A percentile compares a stretch with the other conserved stretches of the same genome.
These are phyloP conservation scores for Saccharomyces uvarum DNA, from an alignment of 1,139 yeast species.

Conservation along the genomic window DNA sequence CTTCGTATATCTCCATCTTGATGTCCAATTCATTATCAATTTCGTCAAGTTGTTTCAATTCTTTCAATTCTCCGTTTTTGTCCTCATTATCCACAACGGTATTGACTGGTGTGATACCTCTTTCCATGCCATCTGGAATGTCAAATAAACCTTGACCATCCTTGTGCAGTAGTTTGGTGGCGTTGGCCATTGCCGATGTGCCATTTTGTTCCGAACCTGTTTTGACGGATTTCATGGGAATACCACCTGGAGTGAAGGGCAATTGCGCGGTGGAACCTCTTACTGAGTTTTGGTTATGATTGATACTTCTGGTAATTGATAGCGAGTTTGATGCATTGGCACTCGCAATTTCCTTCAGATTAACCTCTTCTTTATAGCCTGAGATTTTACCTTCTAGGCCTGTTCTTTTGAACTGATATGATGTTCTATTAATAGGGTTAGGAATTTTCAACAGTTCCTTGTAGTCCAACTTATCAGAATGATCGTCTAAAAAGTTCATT, in stretches of 20 bases:
- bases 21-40: constrained; percentile 27
- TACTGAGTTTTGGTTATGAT: constrained; percentile 53
- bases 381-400: constrained; percentile 70
- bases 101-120: constrained; percentile 50
- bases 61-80: constrained; percentile 16
- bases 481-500: constrained; percentile 17
- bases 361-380: constrained; percentile 54
- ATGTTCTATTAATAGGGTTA: constrained; percentile 45
- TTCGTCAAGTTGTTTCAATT: constrained; percentile 21
- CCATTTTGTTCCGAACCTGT: constrained; percentile 6
- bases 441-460: constrained; percentile 44
- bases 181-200: constrained; percentile 16
- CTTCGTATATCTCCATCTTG: constrained; percentile 25
- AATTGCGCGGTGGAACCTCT: constrained; percentile 67
- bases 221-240: constrained; percentile 35
- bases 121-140: constrained; percentile 68
- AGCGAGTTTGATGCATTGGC: constrained; percentile 63
- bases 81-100: constrained; percentile 8
- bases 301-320: constrained; percentile 61
- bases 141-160: constrained; percentile 72
- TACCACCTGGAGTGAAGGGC: constrained; percentile 94
- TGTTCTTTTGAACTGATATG: constrained; percentile 53
- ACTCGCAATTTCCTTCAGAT: constrained; percentile 41
- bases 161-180: constrained; percentile 47
- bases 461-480: constrained; percentile 35